Percentiles rank a stretch among this genome's conserved stretches.
These are phyloP conservation scores for Luzula sylvatica DNA, from an alignment of 176 grass and related monocot species.

Conservation along the genomic window DNA sequence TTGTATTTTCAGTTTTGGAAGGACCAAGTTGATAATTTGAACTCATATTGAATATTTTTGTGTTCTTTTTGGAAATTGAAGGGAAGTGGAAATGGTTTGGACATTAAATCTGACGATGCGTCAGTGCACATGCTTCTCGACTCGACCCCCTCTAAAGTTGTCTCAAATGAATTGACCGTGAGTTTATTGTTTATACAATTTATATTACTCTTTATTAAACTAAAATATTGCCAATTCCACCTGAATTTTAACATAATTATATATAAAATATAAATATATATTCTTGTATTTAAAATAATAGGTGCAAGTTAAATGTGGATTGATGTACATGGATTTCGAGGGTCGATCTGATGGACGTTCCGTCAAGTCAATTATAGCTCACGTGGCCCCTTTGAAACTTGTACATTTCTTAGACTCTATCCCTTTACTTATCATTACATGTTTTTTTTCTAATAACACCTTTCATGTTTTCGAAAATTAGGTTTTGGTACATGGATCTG, in stretches of 20 bases:
- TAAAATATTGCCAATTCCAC: neutral
- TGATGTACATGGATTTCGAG: slow-evolving; percentile 98
- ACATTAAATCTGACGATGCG: slow-evolving; percentile 77
- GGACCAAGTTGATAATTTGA: neutral
- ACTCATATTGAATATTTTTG: slow-evolving; percentile 7
- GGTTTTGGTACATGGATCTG: slow-evolving; percentile 94
- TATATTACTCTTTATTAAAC: slow-evolving; percentile 9
- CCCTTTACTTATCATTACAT: neutral
- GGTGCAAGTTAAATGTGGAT: slow-evolving; percentile 91
- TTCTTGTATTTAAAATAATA: slow-evolving; percentile 29
- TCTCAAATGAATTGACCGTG: slow-evolving; percentile 82
- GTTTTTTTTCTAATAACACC: slow-evolving; percentile 11
- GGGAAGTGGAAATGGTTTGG: slow-evolving; percentile 67
- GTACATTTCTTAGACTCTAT: slow-evolving; percentile 28
- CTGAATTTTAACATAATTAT: too few relatives aligned
- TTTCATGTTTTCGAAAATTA: slow-evolving; percentile 19
- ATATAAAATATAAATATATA: neutral
- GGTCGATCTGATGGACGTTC: slow-evolving; percentile 92
- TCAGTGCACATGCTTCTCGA: slow-evolving; percentile 78
- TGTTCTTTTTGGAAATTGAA: slow-evolving; percentile 24
- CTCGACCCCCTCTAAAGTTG: slow-evolving; percentile 82
- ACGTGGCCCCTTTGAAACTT: slow-evolving; percentile 91
- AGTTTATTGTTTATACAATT: slow-evolving; percentile 15
- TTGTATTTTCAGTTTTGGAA: neutral
- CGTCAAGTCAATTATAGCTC: slow-evolving; percentile 81